Percentiles rank a stretch among this genome's conserved stretches.
phyloP scores from a whole-genome alignment of 129 eudicot genomes.

The Artemisia tridentata region DNA sequence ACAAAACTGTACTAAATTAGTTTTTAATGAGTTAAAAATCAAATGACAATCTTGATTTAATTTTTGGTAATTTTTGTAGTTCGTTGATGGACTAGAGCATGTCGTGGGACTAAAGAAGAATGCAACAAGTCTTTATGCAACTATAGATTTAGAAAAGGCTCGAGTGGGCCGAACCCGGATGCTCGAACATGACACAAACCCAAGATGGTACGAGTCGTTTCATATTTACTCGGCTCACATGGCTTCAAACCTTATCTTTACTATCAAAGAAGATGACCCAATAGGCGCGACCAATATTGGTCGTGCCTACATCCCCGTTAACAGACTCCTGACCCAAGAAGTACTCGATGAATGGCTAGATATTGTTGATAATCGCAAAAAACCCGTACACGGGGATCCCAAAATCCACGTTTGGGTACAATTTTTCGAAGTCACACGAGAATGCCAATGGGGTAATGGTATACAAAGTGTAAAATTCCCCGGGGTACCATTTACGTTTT shows the following conservation, averaged over 20 bases:
- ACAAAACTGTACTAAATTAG: background rate
- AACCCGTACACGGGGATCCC: conserved; percentile 51
- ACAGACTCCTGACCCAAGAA: conserved; percentile 43
- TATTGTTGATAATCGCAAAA: conserved; percentile 41
- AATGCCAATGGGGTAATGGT: conserved; percentile 66
- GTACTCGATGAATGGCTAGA: conserved; percentile 64
- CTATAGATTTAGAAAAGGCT: conserved; percentile 74
- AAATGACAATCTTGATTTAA: background rate
- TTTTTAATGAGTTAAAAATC: background rate
- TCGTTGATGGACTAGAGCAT: conserved; percentile 48
- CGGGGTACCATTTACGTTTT: conserved; percentile 84
- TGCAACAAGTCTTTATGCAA: conserved; percentile 59
- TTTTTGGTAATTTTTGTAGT: conserved; percentile 33
- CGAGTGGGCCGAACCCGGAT: conserved; percentile 83
- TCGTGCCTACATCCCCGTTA: conserved; percentile 65
- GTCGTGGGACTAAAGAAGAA: conserved; percentile 42
- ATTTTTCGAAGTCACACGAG: conserved; percentile 55
- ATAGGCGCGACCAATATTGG: conserved; percentile 71
- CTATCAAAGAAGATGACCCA: conserved; percentile 63
- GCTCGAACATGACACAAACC: conserved; percentile 52
- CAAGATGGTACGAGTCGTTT: conserved; percentile 83
- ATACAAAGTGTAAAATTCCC: conserved; percentile 56
- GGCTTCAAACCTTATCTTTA: conserved; percentile 70
- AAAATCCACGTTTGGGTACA: conserved; percentile 69
- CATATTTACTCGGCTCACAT: conserved; percentile 90